Conservation (phyloP, 1,139 yeast genomes). For the Candida anutae region DNA sequence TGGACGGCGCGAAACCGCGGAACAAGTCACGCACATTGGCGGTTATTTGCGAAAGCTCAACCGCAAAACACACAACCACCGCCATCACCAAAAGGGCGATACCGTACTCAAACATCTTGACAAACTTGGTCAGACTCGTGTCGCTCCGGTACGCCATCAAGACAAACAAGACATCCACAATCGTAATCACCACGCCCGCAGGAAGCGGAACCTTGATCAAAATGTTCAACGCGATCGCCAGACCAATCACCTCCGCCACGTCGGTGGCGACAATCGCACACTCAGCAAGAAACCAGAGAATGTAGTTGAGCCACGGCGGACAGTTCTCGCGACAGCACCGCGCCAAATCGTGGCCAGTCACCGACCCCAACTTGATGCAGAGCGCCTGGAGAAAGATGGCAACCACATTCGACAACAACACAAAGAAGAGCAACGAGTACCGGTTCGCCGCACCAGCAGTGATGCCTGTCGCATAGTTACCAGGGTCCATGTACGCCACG, state of each 20-base stretch:
- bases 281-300: constrained; percentile 65
- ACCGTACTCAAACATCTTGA: constrained; percentile 56
- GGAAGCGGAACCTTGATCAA: constrained; percentile 62
- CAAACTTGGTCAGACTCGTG: constrained; percentile 52
- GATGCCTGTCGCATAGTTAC: constrained; percentile 75
- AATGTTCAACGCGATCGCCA: constrained; percentile 77
- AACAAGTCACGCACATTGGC: constrained; percentile 44
- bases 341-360: constrained; percentile 73
- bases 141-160: constrained; percentile 71
- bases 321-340: constrained; percentile 56
- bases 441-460: constrained; percentile 67
- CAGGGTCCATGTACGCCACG: constrained; percentile 82
- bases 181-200: constrained; percentile 70
- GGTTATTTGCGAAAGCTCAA: constrained; percentile 54
- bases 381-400: constrained; percentile 70
- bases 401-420: constrained; percentile 58
- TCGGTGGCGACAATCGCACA: constrained; percentile 79
- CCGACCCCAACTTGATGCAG: constrained; percentile 71
- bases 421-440: constrained; percentile 58
- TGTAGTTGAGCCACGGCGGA: constrained; percentile 52
- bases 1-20: constrained; percentile 66
- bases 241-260: constrained; percentile 80
- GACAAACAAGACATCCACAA: constrained; percentile 65
- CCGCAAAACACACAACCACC: constrained; percentile 65
- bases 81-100: constrained; percentile 62